Evolutionary conservation across 805 yeast species (phyloP).

Genomic region (Tetrapisispora nanseiensis): DNA sequence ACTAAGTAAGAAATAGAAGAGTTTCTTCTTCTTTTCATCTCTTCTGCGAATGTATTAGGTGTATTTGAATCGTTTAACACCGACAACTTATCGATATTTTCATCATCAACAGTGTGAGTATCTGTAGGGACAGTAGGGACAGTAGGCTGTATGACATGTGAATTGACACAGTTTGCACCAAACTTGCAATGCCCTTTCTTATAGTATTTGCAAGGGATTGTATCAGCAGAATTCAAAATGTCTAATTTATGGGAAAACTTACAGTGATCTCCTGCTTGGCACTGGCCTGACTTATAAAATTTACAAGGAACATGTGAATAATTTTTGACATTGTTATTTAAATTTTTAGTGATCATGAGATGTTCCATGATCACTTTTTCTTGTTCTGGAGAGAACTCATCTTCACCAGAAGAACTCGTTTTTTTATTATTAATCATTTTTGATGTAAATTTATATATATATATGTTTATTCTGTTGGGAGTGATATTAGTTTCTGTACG

Average conservation of each 20-base stretch:
- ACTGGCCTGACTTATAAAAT: constrained; percentile 81
- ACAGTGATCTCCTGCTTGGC: constrained; percentile 90
- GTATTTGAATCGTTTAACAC: too few relatives aligned
- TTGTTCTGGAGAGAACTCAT: constrained; percentile 15
- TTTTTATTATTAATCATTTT: neutral
- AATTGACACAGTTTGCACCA: constrained; percentile 89
- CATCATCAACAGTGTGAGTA: neutral
- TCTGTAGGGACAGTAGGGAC: too few relatives aligned
- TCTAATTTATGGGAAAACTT: constrained; percentile 80
- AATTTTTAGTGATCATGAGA: constrained; percentile 20
- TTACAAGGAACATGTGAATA: constrained; percentile 89
- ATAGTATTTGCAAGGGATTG: constrained; percentile 70
- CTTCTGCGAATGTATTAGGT: too few relatives aligned
- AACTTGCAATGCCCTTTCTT: constrained; percentile 96
- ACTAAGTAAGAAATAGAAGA: neutral
- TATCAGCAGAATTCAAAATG: constrained; percentile 33
- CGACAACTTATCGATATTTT: neutral
- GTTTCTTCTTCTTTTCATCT: neutral
- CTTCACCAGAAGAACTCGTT: neutral
- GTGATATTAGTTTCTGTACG: too few relatives aligned
- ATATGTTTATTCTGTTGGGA: neutral
- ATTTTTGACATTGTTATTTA: constrained; percentile 14
- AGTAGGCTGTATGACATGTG: constrained; percentile 44
- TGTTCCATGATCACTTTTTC: constrained; percentile 21
- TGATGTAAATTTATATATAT: neutral